Evolutionary conservation across 2,329 filamentous ascomycete species (phyloP).

Genomic region (Pyricularia sp.): DNA sequence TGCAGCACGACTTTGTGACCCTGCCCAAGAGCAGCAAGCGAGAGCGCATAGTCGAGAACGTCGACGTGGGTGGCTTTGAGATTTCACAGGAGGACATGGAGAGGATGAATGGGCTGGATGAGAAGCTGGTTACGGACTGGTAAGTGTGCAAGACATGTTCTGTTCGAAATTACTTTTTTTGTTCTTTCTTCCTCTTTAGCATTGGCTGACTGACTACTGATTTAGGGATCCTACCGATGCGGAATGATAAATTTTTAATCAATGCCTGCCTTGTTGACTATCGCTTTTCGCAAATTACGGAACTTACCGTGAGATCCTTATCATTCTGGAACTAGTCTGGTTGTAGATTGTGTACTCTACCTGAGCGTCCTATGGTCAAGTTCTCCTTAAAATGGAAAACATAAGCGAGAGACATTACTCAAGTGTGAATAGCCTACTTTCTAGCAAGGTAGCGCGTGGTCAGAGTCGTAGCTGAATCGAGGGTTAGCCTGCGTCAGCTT

Average conservation of each 20-base stretch:
- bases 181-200: not conserved
- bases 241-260: not conserved
- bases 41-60: slow-evolving; percentile 53
- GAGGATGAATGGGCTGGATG: slow-evolving; percentile 51
- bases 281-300: too few species aligned
- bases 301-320: too few species aligned
- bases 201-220: not conserved
- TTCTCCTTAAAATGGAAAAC: not conserved
- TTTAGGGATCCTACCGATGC: slow-evolving; percentile 4
- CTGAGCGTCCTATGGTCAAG: not conserved
- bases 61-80: slow-evolving; percentile 43
- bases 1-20: slow-evolving; percentile 61
- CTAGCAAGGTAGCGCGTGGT: not conserved
- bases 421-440: not conserved
- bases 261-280: not conserved
- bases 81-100: slow-evolving; percentile 52
- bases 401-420: not conserved
- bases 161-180: too few species aligned
- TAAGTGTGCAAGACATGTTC: slow-evolving; percentile 14
- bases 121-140: slow-evolving; percentile 61
- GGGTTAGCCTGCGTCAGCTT: not conserved
- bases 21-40: slow-evolving; percentile 58
- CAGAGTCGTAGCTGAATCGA: not conserved
- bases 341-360: not conserved
- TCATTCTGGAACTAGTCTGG: too few species aligned